phyloP scores from a whole-genome alignment of 1,139 yeast genomes.

The Nematodospora anomalae region DNA sequence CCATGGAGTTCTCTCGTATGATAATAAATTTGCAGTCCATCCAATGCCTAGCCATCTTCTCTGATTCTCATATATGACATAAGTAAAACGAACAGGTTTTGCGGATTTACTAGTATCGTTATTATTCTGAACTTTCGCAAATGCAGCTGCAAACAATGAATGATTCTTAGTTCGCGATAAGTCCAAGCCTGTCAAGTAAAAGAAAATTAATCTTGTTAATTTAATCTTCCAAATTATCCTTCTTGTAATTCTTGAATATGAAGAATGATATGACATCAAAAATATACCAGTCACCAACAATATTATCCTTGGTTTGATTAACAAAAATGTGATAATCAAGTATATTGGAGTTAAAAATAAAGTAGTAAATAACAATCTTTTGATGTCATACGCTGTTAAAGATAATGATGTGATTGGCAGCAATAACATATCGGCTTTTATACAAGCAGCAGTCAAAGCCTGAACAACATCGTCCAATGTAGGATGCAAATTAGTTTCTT shows the following conservation, averaged over 20 bases:
- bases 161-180: conserved; percentile 57
- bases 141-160: conserved; percentile 54
- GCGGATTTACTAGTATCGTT: conserved; percentile 26
- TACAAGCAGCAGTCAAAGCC: conserved; percentile 70
- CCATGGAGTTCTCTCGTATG: conserved; percentile 95
- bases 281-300: conserved; percentile 61
- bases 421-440: conserved; percentile 73
- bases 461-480: conserved; percentile 89
- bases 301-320: conserved; percentile 71
- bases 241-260: conserved; percentile 79
- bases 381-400: conserved; percentile 74
- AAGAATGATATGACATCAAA: conserved; percentile 79
- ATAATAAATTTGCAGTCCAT: conserved; percentile 88
- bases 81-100: conserved; percentile 82
- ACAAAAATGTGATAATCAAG: conserved; percentile 62
- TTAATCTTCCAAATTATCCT: conserved; percentile 82
- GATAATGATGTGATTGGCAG: conserved; percentile 74
- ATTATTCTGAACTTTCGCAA: conserved; percentile 59
- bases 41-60: conserved; percentile 98
- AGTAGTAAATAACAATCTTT: conserved; percentile 77
- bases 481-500: conserved; percentile 65
- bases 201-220: conserved; percentile 64
- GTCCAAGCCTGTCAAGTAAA: conserved; percentile 85
- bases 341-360: conserved; percentile 83
- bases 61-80: conserved; percentile 93